Conservation (phyloP, 1,284 basidiomycete genomes). For the Tetrapyrgos nigripes region DNA sequence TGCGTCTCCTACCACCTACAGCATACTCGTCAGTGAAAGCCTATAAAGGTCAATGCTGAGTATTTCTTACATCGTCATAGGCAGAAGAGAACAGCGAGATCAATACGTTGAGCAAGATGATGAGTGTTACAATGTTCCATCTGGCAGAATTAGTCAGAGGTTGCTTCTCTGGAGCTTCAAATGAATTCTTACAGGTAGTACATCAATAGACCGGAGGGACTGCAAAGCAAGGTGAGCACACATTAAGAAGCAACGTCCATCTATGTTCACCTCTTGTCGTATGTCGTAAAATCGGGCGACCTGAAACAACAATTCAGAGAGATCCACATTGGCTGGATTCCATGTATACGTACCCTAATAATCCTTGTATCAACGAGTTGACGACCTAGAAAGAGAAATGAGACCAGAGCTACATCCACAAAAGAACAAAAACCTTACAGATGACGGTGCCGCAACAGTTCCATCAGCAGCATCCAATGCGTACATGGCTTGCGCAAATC, state of each 20-base stretch:
- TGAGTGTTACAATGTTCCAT: conserved; percentile 88
- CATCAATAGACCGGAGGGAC: conserved; percentile 74
- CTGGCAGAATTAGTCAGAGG: conserved; percentile 38
- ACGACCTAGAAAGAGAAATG: conserved; percentile 53
- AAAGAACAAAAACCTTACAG: conserved; percentile 39
- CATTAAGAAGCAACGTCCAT: conserved; percentile 11
- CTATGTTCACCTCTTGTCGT: no score
- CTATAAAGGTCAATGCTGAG: conserved; percentile 2
- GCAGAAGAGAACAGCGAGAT: conserved; percentile 95
- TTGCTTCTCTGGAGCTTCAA: not conserved
- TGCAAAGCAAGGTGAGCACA: conserved; percentile 33
- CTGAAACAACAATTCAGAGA: conserved; percentile 41
- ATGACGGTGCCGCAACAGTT: conserved; percentile 57
- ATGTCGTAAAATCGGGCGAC: conserved; percentile 81
- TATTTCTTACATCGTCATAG: conserved; percentile 78
- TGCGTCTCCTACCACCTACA: conserved; percentile 64
- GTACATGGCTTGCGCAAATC: conserved; percentile 87
- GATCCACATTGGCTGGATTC: not conserved
- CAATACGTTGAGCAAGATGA: conserved; percentile 92
- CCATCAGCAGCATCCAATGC: conserved; percentile 94
- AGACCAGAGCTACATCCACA: not conserved
- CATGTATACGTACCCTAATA: conserved; percentile 67
- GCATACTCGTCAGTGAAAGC: conserved; percentile 11
- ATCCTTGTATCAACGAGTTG: conserved; percentile 80
- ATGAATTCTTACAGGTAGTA: conserved; percentile 71